Evolutionary conservation across 2,329 filamentous ascomycete species (phyloP).

Genomic region (Thielaviopsis populi): DNA sequence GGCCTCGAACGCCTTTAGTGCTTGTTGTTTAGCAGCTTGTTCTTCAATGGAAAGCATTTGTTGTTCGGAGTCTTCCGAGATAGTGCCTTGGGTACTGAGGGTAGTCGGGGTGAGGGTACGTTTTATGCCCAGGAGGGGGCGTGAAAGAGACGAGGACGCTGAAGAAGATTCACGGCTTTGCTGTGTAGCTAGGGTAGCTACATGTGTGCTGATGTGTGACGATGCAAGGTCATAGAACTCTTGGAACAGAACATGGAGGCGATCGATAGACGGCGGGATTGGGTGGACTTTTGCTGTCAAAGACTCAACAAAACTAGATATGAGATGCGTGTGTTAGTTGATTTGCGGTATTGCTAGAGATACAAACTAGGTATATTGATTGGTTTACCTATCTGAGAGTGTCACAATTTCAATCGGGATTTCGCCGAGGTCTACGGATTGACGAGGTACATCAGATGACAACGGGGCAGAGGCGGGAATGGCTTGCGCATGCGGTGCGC

Average conservation of each 20-base stretch:
- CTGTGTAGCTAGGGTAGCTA: constrained; percentile 60
- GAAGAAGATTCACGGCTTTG: constrained; percentile 51
- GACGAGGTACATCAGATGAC: constrained; percentile 34
- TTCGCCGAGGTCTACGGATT: constrained; percentile 64
- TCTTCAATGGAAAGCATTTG: constrained; percentile 88
- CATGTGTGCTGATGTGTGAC: constrained; percentile 71
- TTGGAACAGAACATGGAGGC: constrained; percentile 75
- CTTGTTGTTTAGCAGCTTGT: constrained; percentile 62
- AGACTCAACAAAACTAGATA: constrained; percentile 72
- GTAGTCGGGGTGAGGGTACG: constrained; percentile 22
- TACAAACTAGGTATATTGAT: not conserved
- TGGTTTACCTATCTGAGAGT: constrained; percentile 60
- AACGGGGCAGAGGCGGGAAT: not conserved
- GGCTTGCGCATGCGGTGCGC: not conserved
- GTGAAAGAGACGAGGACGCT: constrained; percentile 35
- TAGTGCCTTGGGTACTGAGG: not conserved
- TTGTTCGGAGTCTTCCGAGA: constrained; percentile 35
- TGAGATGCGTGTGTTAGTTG: constrained; percentile 17
- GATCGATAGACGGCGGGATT: constrained; percentile 68
- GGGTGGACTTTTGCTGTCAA: constrained; percentile 75
- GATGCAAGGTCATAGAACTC: constrained; percentile 79
- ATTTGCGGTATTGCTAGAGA: not conserved
- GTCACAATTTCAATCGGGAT: constrained; percentile 88
- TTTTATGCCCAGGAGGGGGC: constrained; percentile 35
- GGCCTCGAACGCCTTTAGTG: constrained; percentile 60